Evolutionary conservation across 768 basidiomycete genomes (phyloP), one percentile per base, ranked within the genome.

Genomic region (Tubosaeta brunneosetosa): DNA sequence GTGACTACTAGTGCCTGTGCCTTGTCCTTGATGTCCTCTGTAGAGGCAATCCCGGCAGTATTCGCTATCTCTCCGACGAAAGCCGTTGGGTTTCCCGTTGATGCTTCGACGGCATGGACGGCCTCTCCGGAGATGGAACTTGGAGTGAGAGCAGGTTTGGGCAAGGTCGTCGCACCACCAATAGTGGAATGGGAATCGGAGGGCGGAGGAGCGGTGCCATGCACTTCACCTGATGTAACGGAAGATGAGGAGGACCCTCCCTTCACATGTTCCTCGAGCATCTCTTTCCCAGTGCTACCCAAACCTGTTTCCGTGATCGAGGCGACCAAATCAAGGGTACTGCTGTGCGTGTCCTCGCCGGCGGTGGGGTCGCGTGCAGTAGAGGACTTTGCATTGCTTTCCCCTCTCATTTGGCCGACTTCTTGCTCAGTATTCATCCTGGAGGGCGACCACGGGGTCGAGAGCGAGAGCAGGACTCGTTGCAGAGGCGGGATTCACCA

Each of bases 401-500:
- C 46, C 33, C 45, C 44, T 31, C 13, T 40, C 22, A 27, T 46
- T 47, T 51, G 36, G 40, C n/a, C 38, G n/a, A 19, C 7, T 17
- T 16, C 40, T 47, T 55, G 34, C 29, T 47, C 36, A 17, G 43
- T n/a, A 29, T 45, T 33, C 53, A 47, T 63, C 47, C 26, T 22
- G 25, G 33, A 47, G 37, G 34, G 22, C 13, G 19, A 13, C 31
- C 32, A 17, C 17, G 33, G 25, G 9, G 27, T 47, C 51, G 46
- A 37, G 32, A 22, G 27, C 3, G 25, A 31, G 36, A 42, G 17
- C 17, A 10, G 29, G 16, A n/a, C 5, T 41, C 22, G 26, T 6
- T 43, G 13, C 42, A 4, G 27, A 5, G 27, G 57, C 36, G 27
- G 13, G 43, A 44, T 57, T 25, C 44, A 45, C 44, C 3, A 49